Conservation (phyloP, 768 basidiomycete genomes). For the Boletus patriciae region DNA sequence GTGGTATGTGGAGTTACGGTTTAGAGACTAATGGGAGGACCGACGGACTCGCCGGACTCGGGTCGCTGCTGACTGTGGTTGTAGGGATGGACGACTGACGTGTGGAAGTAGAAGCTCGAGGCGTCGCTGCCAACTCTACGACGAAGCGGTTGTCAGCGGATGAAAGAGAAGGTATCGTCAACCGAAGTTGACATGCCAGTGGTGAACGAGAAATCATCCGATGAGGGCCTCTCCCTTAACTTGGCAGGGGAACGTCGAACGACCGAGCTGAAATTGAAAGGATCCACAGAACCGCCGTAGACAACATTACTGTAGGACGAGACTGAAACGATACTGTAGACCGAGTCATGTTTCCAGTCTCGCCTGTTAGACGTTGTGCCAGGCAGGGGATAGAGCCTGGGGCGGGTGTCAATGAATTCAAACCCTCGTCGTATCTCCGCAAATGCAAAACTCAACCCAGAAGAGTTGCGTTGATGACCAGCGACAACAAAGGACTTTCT, state of each 20-base stretch:
- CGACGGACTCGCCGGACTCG: constrained; percentile 61
- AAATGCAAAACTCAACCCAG: constrained; percentile 67
- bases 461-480: constrained; percentile 40
- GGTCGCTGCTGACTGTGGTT: constrained; percentile 55
- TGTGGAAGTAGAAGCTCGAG: constrained; percentile 71
- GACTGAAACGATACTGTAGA: constrained; percentile 74
- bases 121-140: constrained; percentile 71
- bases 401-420: constrained; percentile 63
- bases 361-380: constrained; percentile 36
- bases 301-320: constrained; percentile 75
- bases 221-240: constrained; percentile 52
- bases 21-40: constrained; percentile 73
- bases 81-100: constrained; percentile 33
- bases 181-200: constrained; percentile 45
- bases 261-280: constrained; percentile 62
- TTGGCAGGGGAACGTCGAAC: constrained; percentile 42
- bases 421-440: constrained; percentile 78
- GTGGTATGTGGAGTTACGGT: constrained; percentile 57
- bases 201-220: constrained; percentile 59
- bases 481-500: constrained; percentile 16
- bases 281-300: constrained; percentile 61
- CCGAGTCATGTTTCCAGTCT: constrained; percentile 55
- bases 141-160: constrained; percentile 39
- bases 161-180: constrained; percentile 76
- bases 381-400: constrained; percentile 63